Conservation (phyloP, 1,284 basidiomycete species). For the Thelephora terrestris region DNA sequence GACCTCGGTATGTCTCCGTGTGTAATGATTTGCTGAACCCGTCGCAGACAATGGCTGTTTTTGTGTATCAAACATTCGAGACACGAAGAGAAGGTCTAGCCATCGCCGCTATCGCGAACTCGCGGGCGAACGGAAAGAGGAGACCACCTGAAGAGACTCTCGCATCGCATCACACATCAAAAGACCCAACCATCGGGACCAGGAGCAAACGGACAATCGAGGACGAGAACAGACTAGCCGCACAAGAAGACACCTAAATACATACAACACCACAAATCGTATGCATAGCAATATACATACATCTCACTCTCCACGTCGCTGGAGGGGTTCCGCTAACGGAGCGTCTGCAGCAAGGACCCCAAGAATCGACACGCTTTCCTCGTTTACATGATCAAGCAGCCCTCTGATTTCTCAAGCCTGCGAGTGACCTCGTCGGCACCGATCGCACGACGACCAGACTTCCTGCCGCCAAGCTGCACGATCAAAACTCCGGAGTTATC, state of each 20-base stretch:
- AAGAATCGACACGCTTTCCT: neutral
- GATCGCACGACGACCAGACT: constrained; percentile 34
- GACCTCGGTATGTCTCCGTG: neutral
- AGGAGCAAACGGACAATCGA: neutral
- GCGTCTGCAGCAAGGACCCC: neutral
- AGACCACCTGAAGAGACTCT: neutral
- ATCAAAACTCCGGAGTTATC: constrained; percentile 81
- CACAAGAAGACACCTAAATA: neutral
- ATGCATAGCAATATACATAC: neutral
- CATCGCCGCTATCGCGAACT: neutral
- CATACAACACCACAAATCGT: neutral
- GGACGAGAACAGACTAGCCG: neutral
- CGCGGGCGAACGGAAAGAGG: neutral
- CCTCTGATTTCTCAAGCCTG: constrained; percentile 38
- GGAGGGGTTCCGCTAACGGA: neutral
- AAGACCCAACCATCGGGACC: neutral
- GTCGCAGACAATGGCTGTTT: constrained; percentile 15
- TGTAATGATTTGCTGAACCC: neutral
- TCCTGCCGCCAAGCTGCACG: constrained; percentile 53
- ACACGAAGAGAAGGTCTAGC: constrained; percentile 12
- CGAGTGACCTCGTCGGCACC: constrained; percentile 51
- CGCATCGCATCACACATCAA: neutral
- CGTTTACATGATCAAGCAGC: constrained; percentile 66
- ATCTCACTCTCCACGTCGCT: neutral
- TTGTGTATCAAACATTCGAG: constrained; percentile 19